Base-by-base conservation (phyloP, 768 basidiomycete genomes). In the Floccularia luteovirens region DNA sequence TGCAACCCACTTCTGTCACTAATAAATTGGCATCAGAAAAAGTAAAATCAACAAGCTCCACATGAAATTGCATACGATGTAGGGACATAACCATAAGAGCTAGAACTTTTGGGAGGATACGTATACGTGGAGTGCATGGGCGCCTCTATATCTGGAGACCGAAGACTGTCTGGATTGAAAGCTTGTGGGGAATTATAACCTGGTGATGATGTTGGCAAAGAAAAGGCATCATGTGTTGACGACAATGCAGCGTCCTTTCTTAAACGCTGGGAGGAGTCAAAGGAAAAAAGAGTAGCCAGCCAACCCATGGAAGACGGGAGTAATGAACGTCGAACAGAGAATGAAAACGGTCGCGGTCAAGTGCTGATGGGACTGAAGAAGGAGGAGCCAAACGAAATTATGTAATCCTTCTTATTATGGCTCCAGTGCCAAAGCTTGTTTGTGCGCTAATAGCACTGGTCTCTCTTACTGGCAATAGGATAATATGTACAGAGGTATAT, bases 221-320 rank as follows among this genome's bases (percentile, higher is more conserved):
- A 84, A 62, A 93, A 93, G 46, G 91, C 90, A 57, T 92, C 90
- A 54, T 84, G 77, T 4, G 90, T 92, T 12, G 77, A 78, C 23
- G 75, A 77, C 48, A 91, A 75, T 21, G 84, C 77, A 58, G 82
- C 79, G 40, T 74, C 72, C 55, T 71, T 72, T 43, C 77, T 63
- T 24, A 68, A 52, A 45, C 67, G 70, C 52, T 73, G 69, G 19
- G 67, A 55, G 36, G 58, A 59, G 46, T 73, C 69, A 38, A 69
- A 55, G 16, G 73, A 67, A 61, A 88, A 87, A 41, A 85, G 64
- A 48, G 77, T 75, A 21, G 71, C 62, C 36, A 88, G 63, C 85
- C 85, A 88, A 62, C 79, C 77, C 85, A 88, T 88, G 43, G 24
- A 17, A 6, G 36, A 23, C 17, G 24, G 7, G 23, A 27, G 27